phyloP scores from a whole-genome alignment of 805 yeast genomes.

The Komagataella pseudopastoris region DNA sequence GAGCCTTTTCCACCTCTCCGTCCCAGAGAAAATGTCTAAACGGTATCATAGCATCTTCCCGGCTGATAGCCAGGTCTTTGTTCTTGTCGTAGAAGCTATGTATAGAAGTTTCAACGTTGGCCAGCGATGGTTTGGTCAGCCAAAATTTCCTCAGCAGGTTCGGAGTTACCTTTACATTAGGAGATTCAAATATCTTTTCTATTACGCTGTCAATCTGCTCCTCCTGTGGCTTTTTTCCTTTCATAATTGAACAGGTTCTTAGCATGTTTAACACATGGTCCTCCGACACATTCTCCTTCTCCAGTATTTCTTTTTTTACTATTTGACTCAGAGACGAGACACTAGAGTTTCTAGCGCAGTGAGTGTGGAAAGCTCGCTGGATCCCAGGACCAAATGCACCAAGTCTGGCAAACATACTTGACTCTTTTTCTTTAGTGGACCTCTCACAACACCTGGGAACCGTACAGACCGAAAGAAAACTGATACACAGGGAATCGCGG shows the following conservation, averaged over 20 bases:
- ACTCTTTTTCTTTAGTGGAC: neutral
- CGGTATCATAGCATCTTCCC: conserved; percentile 41
- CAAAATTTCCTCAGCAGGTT: conserved; percentile 11
- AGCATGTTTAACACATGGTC: neutral
- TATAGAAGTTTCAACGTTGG: conserved; percentile 11
- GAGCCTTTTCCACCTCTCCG: conserved; percentile 43
- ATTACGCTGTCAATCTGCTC: neutral
- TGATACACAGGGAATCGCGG: neutral
- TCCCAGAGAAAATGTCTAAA: conserved; percentile 44
- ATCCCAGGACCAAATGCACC: neutral
- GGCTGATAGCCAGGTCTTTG: conserved; percentile 15
- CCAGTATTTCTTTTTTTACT: neutral
- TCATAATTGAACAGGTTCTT: neutral
- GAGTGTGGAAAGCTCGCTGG: neutral
- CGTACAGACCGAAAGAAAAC: neutral
- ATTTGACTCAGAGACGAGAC: neutral
- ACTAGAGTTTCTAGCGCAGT: neutral
- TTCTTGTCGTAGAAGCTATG: conserved; percentile 13
- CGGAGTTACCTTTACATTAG: conserved; percentile 8
- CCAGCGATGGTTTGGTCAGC: conserved; percentile 11
- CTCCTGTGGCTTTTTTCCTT: neutral
- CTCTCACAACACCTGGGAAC: neutral
- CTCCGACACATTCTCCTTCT: neutral
- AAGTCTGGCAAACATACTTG: neutral
- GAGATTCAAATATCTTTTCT: neutral